phyloP scores from a whole-genome alignment of 2,329 filamentous ascomycete genomes.

The Whalleya microplaca region DNA sequence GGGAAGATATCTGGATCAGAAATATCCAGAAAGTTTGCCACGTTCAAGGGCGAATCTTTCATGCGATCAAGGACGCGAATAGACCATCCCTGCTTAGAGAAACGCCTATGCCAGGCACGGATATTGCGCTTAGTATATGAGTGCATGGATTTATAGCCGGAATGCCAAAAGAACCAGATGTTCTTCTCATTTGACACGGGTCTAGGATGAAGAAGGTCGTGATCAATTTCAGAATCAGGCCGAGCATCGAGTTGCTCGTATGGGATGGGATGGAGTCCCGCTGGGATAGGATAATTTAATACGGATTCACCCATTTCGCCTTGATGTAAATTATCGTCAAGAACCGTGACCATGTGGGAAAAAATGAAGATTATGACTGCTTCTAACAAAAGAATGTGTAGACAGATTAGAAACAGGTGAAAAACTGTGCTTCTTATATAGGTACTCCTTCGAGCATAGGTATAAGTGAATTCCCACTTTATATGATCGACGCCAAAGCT shows the following conservation, averaged over 20 bases:
- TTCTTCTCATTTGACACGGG: conserved; percentile 52
- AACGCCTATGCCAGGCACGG: conserved; percentile 57
- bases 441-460: no score
- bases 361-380: no score
- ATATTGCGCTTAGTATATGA: conserved; percentile 57
- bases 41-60: conserved; percentile 49
- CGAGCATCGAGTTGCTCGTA: conserved; percentile 47
- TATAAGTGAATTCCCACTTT: no score
- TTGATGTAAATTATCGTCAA: neutral
- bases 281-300: conserved; percentile 39
- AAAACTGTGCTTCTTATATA: no score
- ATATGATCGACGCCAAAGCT: no score
- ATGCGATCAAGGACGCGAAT: conserved; percentile 54
- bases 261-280: conserved; percentile 47
- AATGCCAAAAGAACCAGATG: conserved; percentile 63
- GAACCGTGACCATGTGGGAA: no score
- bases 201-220: conserved; percentile 43
- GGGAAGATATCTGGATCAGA: conserved; percentile 50
- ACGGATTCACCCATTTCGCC: conserved; percentile 22
- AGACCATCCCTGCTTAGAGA: conserved; percentile 54
- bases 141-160: conserved; percentile 52
- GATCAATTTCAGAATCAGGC: conserved; percentile 50
- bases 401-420: no score
- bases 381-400: no score
- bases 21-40: conserved; percentile 53